Evolutionary conservation across 345 rosid genomes (phyloP).

Genomic region (Dipteronia sinensis): DNA sequence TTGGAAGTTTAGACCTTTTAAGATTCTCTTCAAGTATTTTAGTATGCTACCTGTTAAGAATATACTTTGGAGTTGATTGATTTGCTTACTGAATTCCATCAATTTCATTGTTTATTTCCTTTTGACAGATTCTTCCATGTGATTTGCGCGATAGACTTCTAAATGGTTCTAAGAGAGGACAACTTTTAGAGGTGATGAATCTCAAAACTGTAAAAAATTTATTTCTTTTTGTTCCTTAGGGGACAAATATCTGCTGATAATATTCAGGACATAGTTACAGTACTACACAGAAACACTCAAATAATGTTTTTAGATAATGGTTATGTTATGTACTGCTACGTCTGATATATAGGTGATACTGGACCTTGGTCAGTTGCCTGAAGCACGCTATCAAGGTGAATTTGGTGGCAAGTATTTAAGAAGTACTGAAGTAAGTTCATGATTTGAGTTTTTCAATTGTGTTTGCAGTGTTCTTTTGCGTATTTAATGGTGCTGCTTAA

Average conservation of each 20-base stretch:
- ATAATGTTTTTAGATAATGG: neutral
- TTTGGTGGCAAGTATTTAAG: conserved; percentile 53
- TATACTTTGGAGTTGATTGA: neutral
- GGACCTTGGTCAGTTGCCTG: conserved; percentile 66
- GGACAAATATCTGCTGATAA: neutral
- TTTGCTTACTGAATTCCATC: neutral
- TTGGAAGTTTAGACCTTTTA: neutral
- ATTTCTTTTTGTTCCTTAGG: neutral
- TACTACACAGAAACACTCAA: too few species aligned
- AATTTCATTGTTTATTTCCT: conserved; percentile 9
- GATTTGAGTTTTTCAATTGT: neutral
- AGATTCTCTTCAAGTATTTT: neutral
- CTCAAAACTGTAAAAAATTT: too few species aligned
- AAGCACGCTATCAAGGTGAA: conserved; percentile 67
- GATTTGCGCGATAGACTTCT: conserved; percentile 51
- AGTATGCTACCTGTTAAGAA: neutral
- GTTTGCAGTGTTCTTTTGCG: too few species aligned
- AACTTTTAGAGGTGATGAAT: conserved; percentile 55
- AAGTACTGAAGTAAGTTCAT: conserved; percentile 46
- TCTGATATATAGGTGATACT: conserved; percentile 40
- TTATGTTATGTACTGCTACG: neutral
- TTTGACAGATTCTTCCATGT: conserved; percentile 54
- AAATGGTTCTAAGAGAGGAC: conserved; percentile 49
- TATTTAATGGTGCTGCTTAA: neutral
- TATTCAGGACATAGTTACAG: neutral